Base-by-base conservation (phyloP, 345 rosid species). In the Eutrema yunnanense region DNA sequence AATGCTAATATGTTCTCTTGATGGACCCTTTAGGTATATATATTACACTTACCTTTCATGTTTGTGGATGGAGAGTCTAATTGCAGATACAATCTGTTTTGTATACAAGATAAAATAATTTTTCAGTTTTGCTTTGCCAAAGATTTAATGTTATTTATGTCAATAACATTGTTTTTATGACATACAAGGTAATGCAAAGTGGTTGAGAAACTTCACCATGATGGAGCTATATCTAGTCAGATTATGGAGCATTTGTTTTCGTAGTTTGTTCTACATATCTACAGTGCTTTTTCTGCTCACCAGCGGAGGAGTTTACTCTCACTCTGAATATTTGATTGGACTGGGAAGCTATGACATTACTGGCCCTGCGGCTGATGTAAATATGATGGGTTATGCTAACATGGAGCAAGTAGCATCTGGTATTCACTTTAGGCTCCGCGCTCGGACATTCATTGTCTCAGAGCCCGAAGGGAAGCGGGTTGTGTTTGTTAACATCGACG, bases 301-400 rank as follows among this genome's bases (percentile, higher is more conserved):
- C 22, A 13, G 71, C 19, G 46, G 67, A 30, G 73, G 51, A 32
- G 85, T 79, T 32, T 44, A 65, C 22, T 79, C 95, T 4, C 82
- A 69, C 73, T 85, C 89, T 62, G 78, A 84, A 55, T 88, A 92
- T 80, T 74, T 95, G 81, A 82, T 90, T 60, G 99, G 99, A 51
- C 78, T 95, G 12, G 98, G 99, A 68, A 95, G 94, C 86, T 92
- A 92, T 68, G 99, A 95, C 85, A 92, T 95, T 60, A 90, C 96
- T n/a, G 97, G 98, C 52, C 99, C 98, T 1, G 99, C 97, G 0
- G 98, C 99, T 51, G 96, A 95, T 84, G 99, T 95, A 9, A 95
- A 92, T 69, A 87, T 95, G 98, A 95, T 95, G 99, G 99, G 98
- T 10, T 95, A 88, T 73, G 96, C 99, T 49, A 86, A 90, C 69